Base-by-base conservation (phyloP, 148 eudicot species). In the Rhododendron ovatum region DNA sequence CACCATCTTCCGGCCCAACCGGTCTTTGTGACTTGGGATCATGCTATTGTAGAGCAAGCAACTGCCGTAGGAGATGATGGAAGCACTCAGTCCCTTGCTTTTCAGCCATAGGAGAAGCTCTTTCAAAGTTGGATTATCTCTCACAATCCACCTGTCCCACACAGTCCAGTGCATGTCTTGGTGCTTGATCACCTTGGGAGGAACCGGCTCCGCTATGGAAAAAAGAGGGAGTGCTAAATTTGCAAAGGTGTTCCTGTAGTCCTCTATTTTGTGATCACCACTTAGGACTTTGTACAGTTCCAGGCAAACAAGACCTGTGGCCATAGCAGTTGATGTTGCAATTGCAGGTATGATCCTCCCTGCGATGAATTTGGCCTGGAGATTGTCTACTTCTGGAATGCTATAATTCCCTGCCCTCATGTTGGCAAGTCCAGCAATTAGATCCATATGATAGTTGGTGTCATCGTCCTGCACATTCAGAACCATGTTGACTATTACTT, bases 331-430 rank as follows among this genome's bases (percentile, higher is more conserved):
- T 53, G 97, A 83, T 30, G 99, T 96, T 78, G 98, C 99, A 73
- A 96, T 95, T 22, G 98, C 99, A 63, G 98, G 99, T 69, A 96
- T 93, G n/a, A 96, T 96, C 86, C 99, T 91, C 7, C 99, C 99
- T 26, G 97, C 99, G 30, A 96, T 96, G 77, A 96, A 91, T 83
- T 96, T 96, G 71, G 99, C 99, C 84, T 91, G 93, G 82, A 96
- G 92, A 82, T 94, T 95, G 83, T 96, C 98, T 0, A 96, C 99
- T 91, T 96, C 99, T 2, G 99, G 97, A 41, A 96, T 95, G 86
- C 94, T 86, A 88, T 96, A 96, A 88, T 96, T 96, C 82, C 98
- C 90, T 24, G 98, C 99, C 89, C 99, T 92, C 98, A 93, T 95
- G 90, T 95, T 95, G 53, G 98, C 94, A 47, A 95, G 94, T 35